Conservation (phyloP, 306 rosid genomes). For the Prunus salicina region DNA sequence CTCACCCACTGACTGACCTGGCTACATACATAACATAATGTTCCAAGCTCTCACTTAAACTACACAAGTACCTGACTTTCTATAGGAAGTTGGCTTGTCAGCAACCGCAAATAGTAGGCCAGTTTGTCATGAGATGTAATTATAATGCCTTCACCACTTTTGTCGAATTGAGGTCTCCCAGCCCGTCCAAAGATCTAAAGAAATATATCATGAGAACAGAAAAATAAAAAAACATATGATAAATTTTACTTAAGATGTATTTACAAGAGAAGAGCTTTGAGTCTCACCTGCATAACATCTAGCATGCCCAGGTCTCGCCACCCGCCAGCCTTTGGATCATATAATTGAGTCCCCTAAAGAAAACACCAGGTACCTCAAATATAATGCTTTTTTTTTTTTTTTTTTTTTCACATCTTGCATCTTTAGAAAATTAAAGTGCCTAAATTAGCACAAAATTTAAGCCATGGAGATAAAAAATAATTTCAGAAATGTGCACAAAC, state of each 20-base stretch:
- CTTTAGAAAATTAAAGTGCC: not conserved
- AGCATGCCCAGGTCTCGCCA: conserved; percentile 98
- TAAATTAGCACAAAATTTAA: not conserved
- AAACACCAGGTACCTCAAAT: conserved; percentile 16
- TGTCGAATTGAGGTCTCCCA: conserved; percentile 97
- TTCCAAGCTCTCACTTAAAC: not conserved
- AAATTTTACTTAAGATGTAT: conserved; percentile 2
- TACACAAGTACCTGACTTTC: conserved; percentile 82
- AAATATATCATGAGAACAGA: conserved; percentile 26
- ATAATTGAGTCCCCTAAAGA: conserved; percentile 88
- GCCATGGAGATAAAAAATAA: not conserved
- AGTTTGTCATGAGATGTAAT: conserved; percentile 92
- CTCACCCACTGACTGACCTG: not conserved
- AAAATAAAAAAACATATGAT: not conserved
- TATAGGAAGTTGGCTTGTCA: conserved; percentile 93
- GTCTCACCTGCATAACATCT: conserved; percentile 93
- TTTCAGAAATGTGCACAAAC: conserved; percentile 37
- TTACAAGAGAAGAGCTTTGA: conserved; percentile 12
- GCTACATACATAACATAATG: not conserved
- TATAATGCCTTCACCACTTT: conserved; percentile 97
- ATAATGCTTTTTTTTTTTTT: not conserved
- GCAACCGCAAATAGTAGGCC: conserved; percentile 80
- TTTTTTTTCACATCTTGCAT: not conserved
- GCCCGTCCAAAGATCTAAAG: conserved; percentile 93
- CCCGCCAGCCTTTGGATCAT: conserved; percentile 99